Evolutionary conservation across 1,284 basidiomycete species (phyloP), one percentile per base, ranked within the genome.

Genomic region (Cystobasidiaceae sp.): DNA sequence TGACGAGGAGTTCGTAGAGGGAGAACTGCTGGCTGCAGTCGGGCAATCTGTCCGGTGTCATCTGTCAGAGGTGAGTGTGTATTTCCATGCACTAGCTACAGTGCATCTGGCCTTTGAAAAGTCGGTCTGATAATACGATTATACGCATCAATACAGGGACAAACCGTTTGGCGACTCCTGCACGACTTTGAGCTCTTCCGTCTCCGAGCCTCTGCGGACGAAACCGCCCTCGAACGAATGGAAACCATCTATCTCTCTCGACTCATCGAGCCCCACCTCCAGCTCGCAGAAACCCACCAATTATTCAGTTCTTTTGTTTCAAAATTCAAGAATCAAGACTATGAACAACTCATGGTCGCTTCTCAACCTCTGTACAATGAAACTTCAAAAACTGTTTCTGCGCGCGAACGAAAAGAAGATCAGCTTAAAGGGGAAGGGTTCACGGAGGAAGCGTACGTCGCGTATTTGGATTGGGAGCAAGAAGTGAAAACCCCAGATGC

Each of bases 231-330:
- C 44, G 33, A 19, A 46, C 3, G 34, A 67, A 33, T 68, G 46
- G 55, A 84, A 82, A 66, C 68, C 54, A 69, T 86, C 66, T 78
- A 84, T 59, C 77, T 86, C 25, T 73, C 78, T 30, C 84, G 87
- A 15, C 80, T 89, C 4, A 78, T 81, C 51, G 85, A 87, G 74
- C 85, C 85, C 41, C 88, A 89, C 74, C 80, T 57, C 4, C 39
- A 48, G 19, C 81, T 86, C 58, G 87, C 90, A 39, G 83, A 87
- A 19, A 93, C 90, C 0, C 86, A 87, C 62, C 85, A 89, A 71
- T 80, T 83, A 2, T 96, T 93, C 75, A 94, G 92, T 1, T 83
- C 86, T 0, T 94, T 93, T 77, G 88, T 90, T 19, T 90, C 90
- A 0, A 82, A 83, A 43, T 82, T 87, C 76, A 84, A 85, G 66